These are phyloP conservation scores for Metschnikowia noctiluminum DNA, from an alignment of 805 yeast genomes.

Conservation along the genomic window DNA sequence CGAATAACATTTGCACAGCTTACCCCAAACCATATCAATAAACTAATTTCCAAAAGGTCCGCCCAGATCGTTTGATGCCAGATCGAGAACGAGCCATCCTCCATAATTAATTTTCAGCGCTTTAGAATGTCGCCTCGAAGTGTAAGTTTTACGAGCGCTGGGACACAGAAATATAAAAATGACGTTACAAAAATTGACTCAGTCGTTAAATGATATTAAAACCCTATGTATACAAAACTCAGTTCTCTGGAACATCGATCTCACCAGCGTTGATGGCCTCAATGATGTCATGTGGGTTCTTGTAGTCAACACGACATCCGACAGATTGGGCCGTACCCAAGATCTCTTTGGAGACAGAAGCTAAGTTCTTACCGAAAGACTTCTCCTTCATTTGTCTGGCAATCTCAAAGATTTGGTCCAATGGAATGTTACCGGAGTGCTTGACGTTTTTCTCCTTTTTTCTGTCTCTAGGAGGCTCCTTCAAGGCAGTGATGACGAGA, in stretches of 20 bases:
- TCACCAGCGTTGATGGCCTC: constrained; percentile 98
- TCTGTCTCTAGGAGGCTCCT: constrained; percentile 99
- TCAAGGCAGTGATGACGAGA: constrained; percentile 96
- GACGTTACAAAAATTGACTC: constrained; percentile 6
- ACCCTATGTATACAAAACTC: constrained; percentile 39
- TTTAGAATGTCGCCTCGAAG: no score
- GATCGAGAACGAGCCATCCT: no score
- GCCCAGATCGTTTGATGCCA: no score
- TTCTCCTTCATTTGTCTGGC: constrained; percentile 97
- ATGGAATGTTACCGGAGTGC: constrained; percentile 98
- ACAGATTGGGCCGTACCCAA: constrained; percentile 99
- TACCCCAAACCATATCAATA: no score
- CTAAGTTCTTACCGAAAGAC: constrained; percentile 96
- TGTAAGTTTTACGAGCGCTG: background rate
- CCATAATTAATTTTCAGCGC: no score
- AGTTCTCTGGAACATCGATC: constrained; percentile 86
- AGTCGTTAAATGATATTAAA: constrained; percentile 34
- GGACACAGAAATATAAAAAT: background rate
- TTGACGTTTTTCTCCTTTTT: constrained; percentile 99
- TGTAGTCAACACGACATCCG: constrained; percentile 99
- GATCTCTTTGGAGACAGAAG: constrained; percentile 97
- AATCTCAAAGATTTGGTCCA: constrained; percentile 93
- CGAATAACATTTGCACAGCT: no score
- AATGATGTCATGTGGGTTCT: constrained; percentile 98
- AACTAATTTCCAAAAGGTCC: no score